Evolutionary conservation across 306 rosid species (phyloP), one percentile per base, ranked within the genome.

Genomic region (Corylus americana): DNA sequence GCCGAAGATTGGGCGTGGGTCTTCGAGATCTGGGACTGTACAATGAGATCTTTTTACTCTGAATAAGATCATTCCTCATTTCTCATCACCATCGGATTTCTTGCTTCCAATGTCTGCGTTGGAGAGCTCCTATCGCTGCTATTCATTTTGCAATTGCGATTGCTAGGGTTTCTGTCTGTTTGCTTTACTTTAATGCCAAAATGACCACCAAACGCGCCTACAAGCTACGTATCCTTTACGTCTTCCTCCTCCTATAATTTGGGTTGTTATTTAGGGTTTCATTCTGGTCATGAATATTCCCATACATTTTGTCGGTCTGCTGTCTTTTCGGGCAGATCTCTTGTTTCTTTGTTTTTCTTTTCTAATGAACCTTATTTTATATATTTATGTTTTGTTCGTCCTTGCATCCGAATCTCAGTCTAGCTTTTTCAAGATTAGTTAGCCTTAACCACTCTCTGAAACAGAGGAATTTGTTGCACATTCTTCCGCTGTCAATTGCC

Each of bases 391-490:
- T 55, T 35, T 66, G 18, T 37, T 66, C 73, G 75, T 74, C 72
- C 54, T n/a, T 55, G 16, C 20, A 78, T 53, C 77, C 31, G 17
- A 71, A 18, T 27, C 11, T 27, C 73, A 58, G 61, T 51, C 71
- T 66, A 31, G 69, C 42, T 48, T 58, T 51, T 25, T 53, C 54
- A 39, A 66, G 37, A 20, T 70, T 47, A 29, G 88, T 84, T 82
- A 71, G 66, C 88, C 99, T 96, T 96, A 83, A 96, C 92, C 69
- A 27, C 76, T 44, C 75, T 76, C 2, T 87, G 75, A 66, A 70
- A 48, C 83, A 96, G 99, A 96, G 97, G 99, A 96, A 79, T 96
- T 96, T 73, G 99, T 96, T 62, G 99, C 99, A n/a, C 99, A 96
- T 83, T 88, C 94, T 83, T 91, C 98, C 29, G 64, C 92, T 54